A percentile compares a stretch with the other conserved stretches of the same genome.
phyloP scores from a whole-genome alignment of 2,329 filamentous ascomycete genomes.

The Chaetomium olivaceum region DNA sequence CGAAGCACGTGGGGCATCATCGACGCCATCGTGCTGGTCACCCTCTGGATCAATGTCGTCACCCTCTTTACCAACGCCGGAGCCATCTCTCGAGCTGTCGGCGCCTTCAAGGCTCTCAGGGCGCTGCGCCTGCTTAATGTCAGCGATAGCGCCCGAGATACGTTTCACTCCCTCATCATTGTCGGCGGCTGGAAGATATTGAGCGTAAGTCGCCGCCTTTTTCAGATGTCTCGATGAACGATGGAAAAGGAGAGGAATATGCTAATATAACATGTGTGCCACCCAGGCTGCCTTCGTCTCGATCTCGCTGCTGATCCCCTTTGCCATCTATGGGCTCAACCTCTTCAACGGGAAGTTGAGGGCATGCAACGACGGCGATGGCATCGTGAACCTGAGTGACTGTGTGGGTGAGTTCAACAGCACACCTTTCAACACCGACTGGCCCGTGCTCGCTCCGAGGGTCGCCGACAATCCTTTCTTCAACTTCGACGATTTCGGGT shows the following conservation, averaged over 20 bases:
- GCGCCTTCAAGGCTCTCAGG: conserved; percentile 94
- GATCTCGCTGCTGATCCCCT: conserved; percentile 88
- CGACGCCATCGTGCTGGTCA: conserved; percentile 85
- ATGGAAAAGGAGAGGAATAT: neutral
- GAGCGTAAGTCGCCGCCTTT: conserved; percentile 45
- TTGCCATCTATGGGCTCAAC: conserved; percentile 93
- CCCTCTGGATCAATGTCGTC: conserved; percentile 91
- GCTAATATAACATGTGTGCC: neutral
- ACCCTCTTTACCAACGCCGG: conserved; percentile 81
- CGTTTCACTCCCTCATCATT: conserved; percentile 95
- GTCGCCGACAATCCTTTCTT: conserved; percentile 80
- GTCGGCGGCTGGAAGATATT: conserved; percentile 92
- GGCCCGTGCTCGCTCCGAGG: conserved; percentile 81
- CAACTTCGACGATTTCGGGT: conserved; percentile 93
- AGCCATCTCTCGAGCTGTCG: conserved; percentile 83
- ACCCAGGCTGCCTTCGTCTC: conserved; percentile 79
- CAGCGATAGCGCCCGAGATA: conserved; percentile 91
- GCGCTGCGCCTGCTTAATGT: conserved; percentile 90
- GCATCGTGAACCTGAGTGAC: conserved; percentile 62
- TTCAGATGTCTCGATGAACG: neutral
- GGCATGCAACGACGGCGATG: conserved; percentile 71
- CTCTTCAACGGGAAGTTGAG: conserved; percentile 83
- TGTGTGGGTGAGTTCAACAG: conserved; percentile 84
- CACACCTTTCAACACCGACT: conserved; percentile 70
- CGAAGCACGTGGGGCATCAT: conserved; percentile 97